Evolutionary conservation across 768 basidiomycete genomes (phyloP), one percentile per base, ranked within the genome.

Genomic region (Pluteus cervinus): DNA sequence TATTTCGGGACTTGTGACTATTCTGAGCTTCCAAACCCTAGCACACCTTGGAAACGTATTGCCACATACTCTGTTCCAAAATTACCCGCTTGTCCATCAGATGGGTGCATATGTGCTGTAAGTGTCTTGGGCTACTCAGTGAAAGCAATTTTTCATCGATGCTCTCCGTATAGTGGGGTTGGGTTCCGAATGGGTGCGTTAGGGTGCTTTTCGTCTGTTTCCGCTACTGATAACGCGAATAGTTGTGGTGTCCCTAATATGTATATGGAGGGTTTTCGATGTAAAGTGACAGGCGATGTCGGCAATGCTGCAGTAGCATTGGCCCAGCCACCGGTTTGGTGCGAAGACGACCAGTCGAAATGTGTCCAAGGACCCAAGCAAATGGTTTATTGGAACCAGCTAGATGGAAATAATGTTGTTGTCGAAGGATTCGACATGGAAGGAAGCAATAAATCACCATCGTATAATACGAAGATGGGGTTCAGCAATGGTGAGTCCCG

Each of bases 171-270:
- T 12, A 68, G 65, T 68, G 66, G 66, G 66, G 63, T 24, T 67
- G 68, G 68, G 66, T 53, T 5, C 43, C 47, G 5, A 40, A 44
- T 35, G 40, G 39, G 24, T 42, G 18, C 24, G 17, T 31, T 9
- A 22, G n/a, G 10, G 15, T 25, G 33, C 20, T 33, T 23, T 26
- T 32, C 22, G 15, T 26, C 26, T 31, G 12, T 29, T 16, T 21
- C 33, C 22, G 15, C 32, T 36, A 29, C 18, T 6, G 36, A 23
- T 24, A 8, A 10, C 15, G n/a, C 40, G 1, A 36, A 50, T 24
- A 59, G 61, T 1, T 68, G 68, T 36, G 69, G 68, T 5, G 55
- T 61, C 40, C 62, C 66, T 3, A 69, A 69, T 45, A 71, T 71
- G 50, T 71, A 69, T 44, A 69, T 69, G 65, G 44, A 57, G 23